These are phyloP conservation scores for Dryas alaskensis DNA, from an alignment of 306 rosid genomes.

Conservation along the genomic window DNA sequence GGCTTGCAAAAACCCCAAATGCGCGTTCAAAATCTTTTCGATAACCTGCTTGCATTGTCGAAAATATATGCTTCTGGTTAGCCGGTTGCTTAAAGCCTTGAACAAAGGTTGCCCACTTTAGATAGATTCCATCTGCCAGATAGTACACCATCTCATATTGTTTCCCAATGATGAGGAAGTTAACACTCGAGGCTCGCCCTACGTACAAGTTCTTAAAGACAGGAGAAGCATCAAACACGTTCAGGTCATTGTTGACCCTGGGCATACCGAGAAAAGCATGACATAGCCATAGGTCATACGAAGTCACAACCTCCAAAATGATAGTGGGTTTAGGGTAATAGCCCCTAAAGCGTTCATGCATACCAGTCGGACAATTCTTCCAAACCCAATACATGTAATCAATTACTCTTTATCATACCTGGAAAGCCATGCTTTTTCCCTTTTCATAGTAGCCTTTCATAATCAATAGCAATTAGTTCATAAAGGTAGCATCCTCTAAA, in stretches of 20 bases:
- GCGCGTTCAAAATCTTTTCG: not conserved
- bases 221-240: not conserved
- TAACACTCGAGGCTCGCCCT: not conserved
- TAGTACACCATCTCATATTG: not conserved
- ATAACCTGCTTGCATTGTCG: not conserved
- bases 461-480: no score
- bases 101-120: not conserved
- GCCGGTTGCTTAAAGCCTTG: not conserved
- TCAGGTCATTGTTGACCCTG: not conserved
- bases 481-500: no score
- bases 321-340: no score
- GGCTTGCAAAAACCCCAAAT: not conserved
- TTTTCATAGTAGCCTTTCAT: not conserved
- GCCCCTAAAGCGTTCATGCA: no score
- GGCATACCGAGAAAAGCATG: not conserved
- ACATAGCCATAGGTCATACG: no score
- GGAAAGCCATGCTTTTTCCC: not conserved
- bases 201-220: no score
- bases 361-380: not conserved
- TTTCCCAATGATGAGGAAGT: not conserved
- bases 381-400: not conserved
- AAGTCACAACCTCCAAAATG: not conserved
- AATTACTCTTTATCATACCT: not conserved
- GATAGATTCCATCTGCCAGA: not conserved
- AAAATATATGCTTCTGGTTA: not conserved